Base-by-base conservation (phyloP, 176 grass and related monocot genomes). In the Coix lacrymajobi region DNA sequence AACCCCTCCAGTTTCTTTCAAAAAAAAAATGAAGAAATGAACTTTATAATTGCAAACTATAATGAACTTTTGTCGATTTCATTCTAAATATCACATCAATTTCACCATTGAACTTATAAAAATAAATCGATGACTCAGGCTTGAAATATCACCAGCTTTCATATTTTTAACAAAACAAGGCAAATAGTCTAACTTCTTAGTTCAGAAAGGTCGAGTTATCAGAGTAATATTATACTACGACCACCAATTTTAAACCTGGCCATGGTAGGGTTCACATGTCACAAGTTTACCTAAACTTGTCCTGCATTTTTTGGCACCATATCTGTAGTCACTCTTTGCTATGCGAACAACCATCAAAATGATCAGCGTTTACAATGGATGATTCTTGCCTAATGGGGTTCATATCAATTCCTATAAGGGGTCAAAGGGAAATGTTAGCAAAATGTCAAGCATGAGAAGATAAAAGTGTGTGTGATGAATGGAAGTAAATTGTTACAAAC, bases 331-430 rank as follows among this genome's bases (percentile, higher is more conserved):
- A 79, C 62, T 86, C 80, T 89, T 88, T 87, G 69, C 68, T 69
- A 48, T 44, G 17, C 43, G 79, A 82, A 86, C 73, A 76, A 63
- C 82, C 79, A 85, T 92, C 83, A 26, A 94, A 91, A 67, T 89
- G 74, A 69, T 96, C 73, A 66, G 77, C 29, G 26, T 84, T 86
- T 32, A 79, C 60, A 22, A 78, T 69, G 24, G 90, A 72, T 76
- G 86, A 57, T 87, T 83, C 74, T 85, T 88, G 84, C 85, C 83
- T 74, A 72, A 82, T 13, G 41, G 86, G 73, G 17, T 85, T 92
- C 78, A 85, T 85, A 82, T 86, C 81, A 24, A 88, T 87, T 84
- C 68, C 88, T 93, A 83, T 84, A 69, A 83, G 56, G 37, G 26
- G 17, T 76, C 41, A 63, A 37, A 79, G 67, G 32, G 29, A 28